phyloP scores from a whole-genome alignment of 371 early-diverging fungal species.

The Blyttiomyces sp. region DNA sequence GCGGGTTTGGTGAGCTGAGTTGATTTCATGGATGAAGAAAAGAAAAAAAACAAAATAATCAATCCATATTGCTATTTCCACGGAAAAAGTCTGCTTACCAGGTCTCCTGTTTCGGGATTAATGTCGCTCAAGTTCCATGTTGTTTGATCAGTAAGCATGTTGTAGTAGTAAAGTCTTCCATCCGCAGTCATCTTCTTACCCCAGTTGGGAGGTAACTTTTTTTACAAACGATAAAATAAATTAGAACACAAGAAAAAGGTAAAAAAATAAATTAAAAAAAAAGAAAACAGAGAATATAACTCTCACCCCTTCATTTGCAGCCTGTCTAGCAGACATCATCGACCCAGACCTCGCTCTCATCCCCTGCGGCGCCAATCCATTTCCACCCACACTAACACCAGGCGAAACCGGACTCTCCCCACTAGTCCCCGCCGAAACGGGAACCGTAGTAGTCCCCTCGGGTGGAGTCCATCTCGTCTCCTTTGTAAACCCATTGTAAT shows the following conservation, averaged over 20 bases:
- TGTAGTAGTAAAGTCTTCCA: slow-evolving; percentile 57
- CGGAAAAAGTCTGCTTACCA: slow-evolving; percentile 15
- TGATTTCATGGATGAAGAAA: no score
- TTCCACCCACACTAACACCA: background rate
- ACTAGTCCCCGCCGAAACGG: background rate
- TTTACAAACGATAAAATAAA: background rate
- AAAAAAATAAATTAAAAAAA: background rate
- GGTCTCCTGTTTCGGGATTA: slow-evolving; percentile 31
- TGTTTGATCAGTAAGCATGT: slow-evolving; percentile 54
- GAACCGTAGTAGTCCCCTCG: slow-evolving; percentile 2
- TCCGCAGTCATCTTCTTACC: slow-evolving; percentile 52
- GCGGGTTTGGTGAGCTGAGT: no score
- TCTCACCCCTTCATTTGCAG: slow-evolving; percentile 13
- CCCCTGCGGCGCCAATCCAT: background rate
- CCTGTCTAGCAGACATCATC: background rate
- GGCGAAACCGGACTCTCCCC: slow-evolving; percentile 1
- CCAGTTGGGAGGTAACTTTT: slow-evolving; percentile 60
- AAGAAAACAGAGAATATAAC: background rate
- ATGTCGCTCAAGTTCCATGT: slow-evolving; percentile 46
- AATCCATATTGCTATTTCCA: slow-evolving; percentile 14
- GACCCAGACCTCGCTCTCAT: background rate
- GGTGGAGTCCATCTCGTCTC: slow-evolving; percentile 36
- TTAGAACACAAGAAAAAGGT: background rate
- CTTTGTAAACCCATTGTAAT: slow-evolving; percentile 27
- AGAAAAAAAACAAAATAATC: slow-evolving; percentile 1